phyloP scores from a whole-genome alignment of 192 early-diverging fungal species.

The Blastocladiella britannica region DNA sequence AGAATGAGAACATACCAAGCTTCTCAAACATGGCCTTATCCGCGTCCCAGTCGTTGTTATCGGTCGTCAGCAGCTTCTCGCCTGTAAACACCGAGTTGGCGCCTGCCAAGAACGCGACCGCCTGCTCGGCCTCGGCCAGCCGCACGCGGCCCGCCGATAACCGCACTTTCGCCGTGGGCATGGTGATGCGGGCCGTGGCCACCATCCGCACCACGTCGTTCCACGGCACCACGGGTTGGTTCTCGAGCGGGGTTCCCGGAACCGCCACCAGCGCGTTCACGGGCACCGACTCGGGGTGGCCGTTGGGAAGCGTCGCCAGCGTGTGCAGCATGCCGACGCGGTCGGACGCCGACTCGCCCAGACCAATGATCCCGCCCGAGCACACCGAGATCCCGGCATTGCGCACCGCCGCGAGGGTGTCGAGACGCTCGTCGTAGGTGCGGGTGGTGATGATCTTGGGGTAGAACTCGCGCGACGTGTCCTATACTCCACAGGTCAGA shows the following conservation, averaged over 20 bases:
- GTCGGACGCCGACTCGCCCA: constrained; percentile 49
- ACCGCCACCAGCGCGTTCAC: constrained; percentile 64
- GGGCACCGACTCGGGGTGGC: constrained; percentile 64
- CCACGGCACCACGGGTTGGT: constrained; percentile 56
- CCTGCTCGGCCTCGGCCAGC: constrained; percentile 44
- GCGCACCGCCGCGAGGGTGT: constrained; percentile 47
- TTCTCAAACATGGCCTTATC: constrained; percentile 55
- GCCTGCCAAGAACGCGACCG: constrained; percentile 60
- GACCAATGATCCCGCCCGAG: constrained; percentile 66
- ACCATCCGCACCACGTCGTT: constrained; percentile 74
- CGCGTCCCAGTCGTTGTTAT: constrained; percentile 47
- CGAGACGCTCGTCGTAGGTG: constrained; percentile 53
- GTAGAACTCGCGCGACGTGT: constrained; percentile 9
- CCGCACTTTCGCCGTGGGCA: constrained; percentile 58
- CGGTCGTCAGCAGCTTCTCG: constrained; percentile 58
- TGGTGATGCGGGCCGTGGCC: constrained; percentile 56
- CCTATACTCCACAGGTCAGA: constrained; percentile 1
- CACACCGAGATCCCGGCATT: constrained; percentile 62
- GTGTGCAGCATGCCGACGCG: constrained; percentile 56
- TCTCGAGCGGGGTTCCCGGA: constrained; percentile 53
- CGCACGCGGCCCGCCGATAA: constrained; percentile 54
- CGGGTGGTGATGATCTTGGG: constrained; percentile 53
- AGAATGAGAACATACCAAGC: constrained; percentile 21
- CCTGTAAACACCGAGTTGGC: constrained; percentile 73
- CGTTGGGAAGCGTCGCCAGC: constrained; percentile 37